Evolutionary conservation across 805 yeast genomes (phyloP).

Genomic region (Pichia scutulata): DNA sequence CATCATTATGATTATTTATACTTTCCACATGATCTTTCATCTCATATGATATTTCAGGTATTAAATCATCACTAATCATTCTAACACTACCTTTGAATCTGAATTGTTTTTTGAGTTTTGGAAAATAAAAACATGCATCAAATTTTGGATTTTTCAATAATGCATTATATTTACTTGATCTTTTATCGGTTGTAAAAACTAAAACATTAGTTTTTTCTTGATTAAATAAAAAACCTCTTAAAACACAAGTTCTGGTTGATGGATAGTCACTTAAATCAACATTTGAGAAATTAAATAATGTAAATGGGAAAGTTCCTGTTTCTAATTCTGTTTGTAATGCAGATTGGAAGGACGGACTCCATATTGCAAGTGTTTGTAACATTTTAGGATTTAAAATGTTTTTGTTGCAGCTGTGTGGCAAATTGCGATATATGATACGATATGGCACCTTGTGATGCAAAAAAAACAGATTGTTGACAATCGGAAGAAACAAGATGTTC

Average conservation of each 20-base stretch:
- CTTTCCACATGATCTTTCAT: neutral
- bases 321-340: conserved; percentile 43
- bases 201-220: conserved; percentile 60
- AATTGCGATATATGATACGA: neutral
- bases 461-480: neutral
- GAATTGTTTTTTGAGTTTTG: conserved; percentile 54
- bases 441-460: neutral
- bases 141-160: conserved; percentile 43
- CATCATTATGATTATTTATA: neutral
- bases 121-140: conserved; percentile 75
- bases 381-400: neutral
- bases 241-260: conserved; percentile 59
- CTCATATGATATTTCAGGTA: conserved; percentile 15
- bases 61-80: conserved; percentile 27
- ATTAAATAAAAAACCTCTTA: conserved; percentile 67
- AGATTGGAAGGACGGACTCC: conserved; percentile 62
- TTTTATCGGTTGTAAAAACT: conserved; percentile 62
- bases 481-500: neutral
- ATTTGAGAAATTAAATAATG: conserved; percentile 62
- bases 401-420: neutral
- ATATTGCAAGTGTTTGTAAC: conserved; percentile 48
- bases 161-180: conserved; percentile 58
- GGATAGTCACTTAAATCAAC: conserved; percentile 51
- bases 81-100: conserved; percentile 64
- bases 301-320: conserved; percentile 35